Conservation (phyloP, 257 asterid species). For the Jacaranda copaia region DNA sequence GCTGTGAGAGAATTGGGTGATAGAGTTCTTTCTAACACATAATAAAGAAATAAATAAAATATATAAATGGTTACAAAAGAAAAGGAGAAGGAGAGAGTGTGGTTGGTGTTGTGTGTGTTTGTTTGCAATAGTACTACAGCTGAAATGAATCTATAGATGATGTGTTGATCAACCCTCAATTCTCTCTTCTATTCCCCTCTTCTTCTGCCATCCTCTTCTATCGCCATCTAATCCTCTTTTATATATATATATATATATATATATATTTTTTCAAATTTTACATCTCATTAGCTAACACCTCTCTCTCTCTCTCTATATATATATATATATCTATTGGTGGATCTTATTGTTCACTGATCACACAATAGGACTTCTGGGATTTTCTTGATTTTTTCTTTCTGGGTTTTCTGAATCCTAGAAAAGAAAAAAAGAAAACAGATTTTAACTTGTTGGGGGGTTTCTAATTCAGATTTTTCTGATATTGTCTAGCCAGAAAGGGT, state of each 20-base stretch:
- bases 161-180: constrained; percentile 48
- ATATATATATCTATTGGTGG: constrained; percentile 27
- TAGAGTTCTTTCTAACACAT: not conserved
- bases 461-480: constrained; percentile 21
- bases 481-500: not conserved
- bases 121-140: not conserved
- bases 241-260: too few species aligned
- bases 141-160: constrained; percentile 23
- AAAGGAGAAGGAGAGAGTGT: not conserved
- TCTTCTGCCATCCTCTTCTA: constrained; percentile 34
- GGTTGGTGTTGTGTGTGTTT: not conserved
- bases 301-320: constrained; percentile 13
- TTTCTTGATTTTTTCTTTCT: constrained; percentile 24
- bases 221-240: not conserved
- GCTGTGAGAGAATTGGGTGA: not conserved
- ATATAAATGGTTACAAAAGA: constrained; percentile 21
- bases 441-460: constrained; percentile 20
- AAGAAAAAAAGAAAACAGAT: not conserved
- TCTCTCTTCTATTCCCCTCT: constrained; percentile 45
- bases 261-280: constrained; percentile 28
- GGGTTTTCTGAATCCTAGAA: not conserved
- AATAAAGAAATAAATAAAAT: constrained; percentile 6
- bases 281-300: constrained; percentile 6
- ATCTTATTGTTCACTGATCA: constrained; percentile 35
- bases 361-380: constrained; percentile 38